Evolutionary conservation across 352 stramenopile genomes (phyloP).

Genomic region (Phytophthora idaei): DNA sequence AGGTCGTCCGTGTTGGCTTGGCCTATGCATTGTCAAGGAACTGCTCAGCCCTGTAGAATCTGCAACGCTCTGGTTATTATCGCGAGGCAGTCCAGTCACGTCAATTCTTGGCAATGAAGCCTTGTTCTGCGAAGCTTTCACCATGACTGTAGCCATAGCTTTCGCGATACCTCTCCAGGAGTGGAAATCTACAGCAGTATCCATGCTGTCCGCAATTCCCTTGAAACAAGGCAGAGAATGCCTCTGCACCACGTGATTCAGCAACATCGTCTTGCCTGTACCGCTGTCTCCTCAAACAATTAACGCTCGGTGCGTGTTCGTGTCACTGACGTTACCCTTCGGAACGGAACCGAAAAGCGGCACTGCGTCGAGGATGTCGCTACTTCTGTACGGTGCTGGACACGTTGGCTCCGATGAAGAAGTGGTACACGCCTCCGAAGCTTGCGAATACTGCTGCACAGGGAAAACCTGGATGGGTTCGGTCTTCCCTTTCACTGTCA

Average conservation of each 20-base stretch:
- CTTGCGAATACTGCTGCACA: conserved; percentile 34
- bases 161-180: conserved; percentile 56
- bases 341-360: conserved; percentile 49
- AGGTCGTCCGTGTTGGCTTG: conserved; percentile 23
- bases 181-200: conserved; percentile 62
- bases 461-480: conserved; percentile 52
- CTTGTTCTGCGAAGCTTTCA: conserved; percentile 23
- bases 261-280: conserved; percentile 71
- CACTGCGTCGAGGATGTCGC: conserved; percentile 53
- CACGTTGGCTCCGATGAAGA: conserved; percentile 9
- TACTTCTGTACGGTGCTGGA: conserved; percentile 50
- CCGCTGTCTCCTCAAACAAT: conserved; percentile 66
- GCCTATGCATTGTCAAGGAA: conserved; percentile 19
- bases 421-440: conserved; percentile 1
- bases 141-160: conserved; percentile 10
- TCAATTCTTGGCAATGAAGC: conserved; percentile 22
- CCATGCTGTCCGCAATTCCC: conserved; percentile 58
- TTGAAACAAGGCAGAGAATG: conserved; percentile 59
- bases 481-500: conserved; percentile 71
- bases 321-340: conserved; percentile 15
- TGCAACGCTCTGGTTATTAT: neutral
- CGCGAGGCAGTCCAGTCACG: neutral
- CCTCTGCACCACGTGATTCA: conserved; percentile 60
- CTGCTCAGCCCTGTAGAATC: conserved; percentile 9
- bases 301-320: conserved; percentile 43